Evolutionary conservation across 208 protist genomes (phyloP).

Genomic region (Leishmania tropica): DNA sequence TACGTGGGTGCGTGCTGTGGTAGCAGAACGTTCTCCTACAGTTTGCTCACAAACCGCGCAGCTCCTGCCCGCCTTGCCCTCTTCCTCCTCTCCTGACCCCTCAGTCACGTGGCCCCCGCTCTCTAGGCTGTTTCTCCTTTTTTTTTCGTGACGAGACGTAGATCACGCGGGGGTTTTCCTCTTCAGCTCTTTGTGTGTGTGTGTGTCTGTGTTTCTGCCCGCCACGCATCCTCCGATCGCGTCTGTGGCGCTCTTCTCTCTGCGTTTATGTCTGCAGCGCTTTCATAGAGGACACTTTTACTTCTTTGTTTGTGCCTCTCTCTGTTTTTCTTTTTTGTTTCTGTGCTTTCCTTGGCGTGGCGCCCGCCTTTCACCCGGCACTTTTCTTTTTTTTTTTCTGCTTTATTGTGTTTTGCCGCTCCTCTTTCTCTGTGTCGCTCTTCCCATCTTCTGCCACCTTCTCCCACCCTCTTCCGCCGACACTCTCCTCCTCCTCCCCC

Average conservation of each 20-base stretch:
- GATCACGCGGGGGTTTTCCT: neutral
- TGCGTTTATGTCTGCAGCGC: neutral
- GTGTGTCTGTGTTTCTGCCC: neutral
- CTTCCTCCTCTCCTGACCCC: neutral
- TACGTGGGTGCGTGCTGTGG: neutral
- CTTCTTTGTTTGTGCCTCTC: neutral
- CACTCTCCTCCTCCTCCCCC: no score
- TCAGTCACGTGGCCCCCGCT: neutral
- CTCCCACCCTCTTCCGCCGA: no score
- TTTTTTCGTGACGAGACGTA: neutral
- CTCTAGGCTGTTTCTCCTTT: neutral
- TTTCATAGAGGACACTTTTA: neutral
- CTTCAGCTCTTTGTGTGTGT: neutral
- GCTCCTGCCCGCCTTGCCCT: neutral
- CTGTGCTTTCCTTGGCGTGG: neutral
- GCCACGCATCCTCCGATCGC: neutral
- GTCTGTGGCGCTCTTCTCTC: neutral
- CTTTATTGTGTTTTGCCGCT: neutral
- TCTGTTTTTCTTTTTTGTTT: neutral
- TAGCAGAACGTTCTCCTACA: neutral
- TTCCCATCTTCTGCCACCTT: neutral
- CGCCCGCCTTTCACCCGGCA: no score
- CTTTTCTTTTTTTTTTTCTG: neutral
- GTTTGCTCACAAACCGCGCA: neutral
- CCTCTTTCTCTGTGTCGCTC: neutral